A percentile compares a stretch with the other conserved stretches of the same genome.
phyloP scores from a whole-genome alignment of 306 rosid species.

The Quercus alba region DNA sequence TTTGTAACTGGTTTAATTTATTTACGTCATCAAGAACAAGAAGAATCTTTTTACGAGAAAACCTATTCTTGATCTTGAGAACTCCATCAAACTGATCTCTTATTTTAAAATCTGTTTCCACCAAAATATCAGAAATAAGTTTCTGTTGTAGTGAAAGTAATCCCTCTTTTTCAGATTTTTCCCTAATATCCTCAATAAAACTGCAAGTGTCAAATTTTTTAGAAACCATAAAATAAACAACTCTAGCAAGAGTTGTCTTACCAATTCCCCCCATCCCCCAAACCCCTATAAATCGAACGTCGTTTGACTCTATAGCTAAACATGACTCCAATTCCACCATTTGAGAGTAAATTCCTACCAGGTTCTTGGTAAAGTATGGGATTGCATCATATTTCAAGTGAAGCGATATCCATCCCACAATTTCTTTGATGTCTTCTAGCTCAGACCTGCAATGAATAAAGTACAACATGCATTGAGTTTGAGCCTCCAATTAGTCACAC shows the following conservation, averaged over 20 bases:
- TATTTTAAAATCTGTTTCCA: not conserved
- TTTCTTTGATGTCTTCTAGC: too few relatives aligned
- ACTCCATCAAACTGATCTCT: not conserved
- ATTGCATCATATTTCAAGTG: too few relatives aligned
- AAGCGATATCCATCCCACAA: too few relatives aligned
- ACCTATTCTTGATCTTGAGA: not conserved
- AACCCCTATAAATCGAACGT: not conserved
- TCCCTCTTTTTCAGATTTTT: not conserved
- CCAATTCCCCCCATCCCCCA: not conserved
- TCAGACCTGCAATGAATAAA: too few relatives aligned
- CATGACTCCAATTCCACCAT: too few relatives aligned
- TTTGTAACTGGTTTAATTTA: rapidly evolving
- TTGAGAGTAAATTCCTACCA: too few relatives aligned
- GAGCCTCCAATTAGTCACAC: too few relatives aligned
- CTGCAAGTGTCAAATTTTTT: not conserved
- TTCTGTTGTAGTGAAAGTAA: rapidly evolving
- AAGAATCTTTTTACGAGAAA: not conserved
- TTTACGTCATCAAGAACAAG: not conserved
- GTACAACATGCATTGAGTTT: too few relatives aligned
- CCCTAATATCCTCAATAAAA: not conserved
- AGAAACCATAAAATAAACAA: not conserved
- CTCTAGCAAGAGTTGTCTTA: not conserved
- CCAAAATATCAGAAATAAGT: not conserved
- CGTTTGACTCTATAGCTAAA: too few relatives aligned
- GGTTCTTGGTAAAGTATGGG: too few relatives aligned